Conservation (phyloP, 176 grass and related monocot genomes). For the Puccinellia tenuiflora region DNA sequence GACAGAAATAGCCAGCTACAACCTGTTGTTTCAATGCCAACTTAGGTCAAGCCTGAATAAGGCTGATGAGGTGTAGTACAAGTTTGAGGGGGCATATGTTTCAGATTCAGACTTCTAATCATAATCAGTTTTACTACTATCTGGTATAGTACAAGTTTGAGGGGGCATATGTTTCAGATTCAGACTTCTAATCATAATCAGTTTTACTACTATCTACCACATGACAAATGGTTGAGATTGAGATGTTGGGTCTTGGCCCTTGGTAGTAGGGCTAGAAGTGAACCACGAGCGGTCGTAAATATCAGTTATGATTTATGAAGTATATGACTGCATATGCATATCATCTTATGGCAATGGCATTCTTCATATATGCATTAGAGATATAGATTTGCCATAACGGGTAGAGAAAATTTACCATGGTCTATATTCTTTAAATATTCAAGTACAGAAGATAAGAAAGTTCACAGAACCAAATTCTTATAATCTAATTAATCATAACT, state of each 20-base stretch:
- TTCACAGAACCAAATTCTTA: slow-evolving; percentile 37
- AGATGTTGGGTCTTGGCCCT: not conserved
- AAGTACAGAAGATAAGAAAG: slow-evolving; percentile 18
- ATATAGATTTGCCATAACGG: slow-evolving; percentile 17
- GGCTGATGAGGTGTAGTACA: slow-evolving; percentile 29
- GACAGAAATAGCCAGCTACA: not conserved
- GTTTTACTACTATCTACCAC: not conserved
- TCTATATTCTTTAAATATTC: slow-evolving; percentile 23
- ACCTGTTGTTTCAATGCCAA: slow-evolving; percentile 9
- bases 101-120: not conserved
- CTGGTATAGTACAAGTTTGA: slow-evolving; percentile 21
- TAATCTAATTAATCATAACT: slow-evolving; percentile 53
- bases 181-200: not conserved
- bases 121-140: not conserved
- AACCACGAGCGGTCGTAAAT: no score
- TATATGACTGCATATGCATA: slow-evolving; percentile 16
- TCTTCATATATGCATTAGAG: not conserved
- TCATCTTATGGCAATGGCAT: not conserved
- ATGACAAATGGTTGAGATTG: not conserved
- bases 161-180: slow-evolving; percentile 29
- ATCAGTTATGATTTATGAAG: no score
- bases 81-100: slow-evolving; percentile 28
- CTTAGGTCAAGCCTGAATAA: slow-evolving; percentile 14
- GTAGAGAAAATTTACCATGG: not conserved
- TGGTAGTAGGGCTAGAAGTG: not conserved